A percentile compares a stretch with the other conserved stretches of the same genome.
Evolutionary conservation across 2,329 filamentous ascomycete genomes (phyloP).

Genomic region (Cladobotryum mycophilum): DNA sequence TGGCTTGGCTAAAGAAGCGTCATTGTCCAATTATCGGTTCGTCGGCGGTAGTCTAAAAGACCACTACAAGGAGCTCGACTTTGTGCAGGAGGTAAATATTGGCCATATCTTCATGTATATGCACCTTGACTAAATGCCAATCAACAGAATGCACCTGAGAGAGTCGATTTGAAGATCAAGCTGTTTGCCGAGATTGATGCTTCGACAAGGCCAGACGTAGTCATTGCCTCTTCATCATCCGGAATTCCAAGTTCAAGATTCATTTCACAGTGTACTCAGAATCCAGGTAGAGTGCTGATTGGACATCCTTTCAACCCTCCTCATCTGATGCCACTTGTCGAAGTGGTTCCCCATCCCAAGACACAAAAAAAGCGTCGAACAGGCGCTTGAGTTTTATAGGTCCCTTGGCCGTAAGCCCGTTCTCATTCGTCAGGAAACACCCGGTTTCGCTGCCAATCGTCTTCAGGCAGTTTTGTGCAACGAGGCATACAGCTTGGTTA

Average conservation of each 20-base stretch:
- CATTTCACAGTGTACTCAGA: slow-evolving; percentile 6
- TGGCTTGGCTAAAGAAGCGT: neutral
- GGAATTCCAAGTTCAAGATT: slow-evolving; percentile 23
- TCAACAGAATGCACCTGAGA: slow-evolving; percentile 30
- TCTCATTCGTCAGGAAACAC: no score
- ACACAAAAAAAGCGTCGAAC: slow-evolving; percentile 20
- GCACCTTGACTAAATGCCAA: no score
- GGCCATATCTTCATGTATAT: no score
- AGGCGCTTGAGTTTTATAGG: no score
- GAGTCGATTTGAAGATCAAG: slow-evolving; percentile 31
- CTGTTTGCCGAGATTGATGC: slow-evolving; percentile 30
- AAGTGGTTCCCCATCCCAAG: slow-evolving; percentile 33
- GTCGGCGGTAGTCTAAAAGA: slow-evolving; percentile 4
- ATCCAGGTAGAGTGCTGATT: slow-evolving; percentile 32
- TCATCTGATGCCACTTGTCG: slow-evolving; percentile 41
- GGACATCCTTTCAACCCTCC: slow-evolving; percentile 45
- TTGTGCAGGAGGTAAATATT: slow-evolving; percentile 25
- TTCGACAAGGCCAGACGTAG: slow-evolving; percentile 22
- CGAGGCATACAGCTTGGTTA: slow-evolving; percentile 30
- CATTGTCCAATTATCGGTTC: slow-evolving; percentile 7
- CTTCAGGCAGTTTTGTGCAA: slow-evolving; percentile 30
- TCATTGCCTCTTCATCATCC: slow-evolving; percentile 35
- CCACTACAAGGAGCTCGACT: slow-evolving; percentile 20
- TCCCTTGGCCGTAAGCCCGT: no score
- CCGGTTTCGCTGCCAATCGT: slow-evolving; percentile 35